Evolutionary conservation across 805 yeast species (phyloP), one percentile per base, ranked within the genome.

Genomic region (Pichia heedii): DNA sequence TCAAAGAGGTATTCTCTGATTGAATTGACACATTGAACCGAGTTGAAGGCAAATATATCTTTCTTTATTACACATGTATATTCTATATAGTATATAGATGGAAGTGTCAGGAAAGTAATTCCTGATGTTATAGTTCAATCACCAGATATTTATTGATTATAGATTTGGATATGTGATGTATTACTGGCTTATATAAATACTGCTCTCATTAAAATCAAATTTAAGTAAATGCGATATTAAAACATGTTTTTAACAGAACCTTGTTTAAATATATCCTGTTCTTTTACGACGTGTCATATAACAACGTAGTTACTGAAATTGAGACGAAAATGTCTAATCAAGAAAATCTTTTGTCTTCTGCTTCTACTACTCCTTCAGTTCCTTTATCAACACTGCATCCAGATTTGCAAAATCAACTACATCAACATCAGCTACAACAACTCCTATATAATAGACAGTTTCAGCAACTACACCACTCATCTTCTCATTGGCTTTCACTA

Each of bases 1-100:
- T 83, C 38, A 63, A 71, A 46, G 71, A 71, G 77, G 43, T 68
- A 78, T 37, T 41, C 16, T 33, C 43, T 19, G 39, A 70, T 42
- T 47, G 65, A 68, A 38, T 67, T 16, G 20, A 35, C 5, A 24
- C 35, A n/a, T 40, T n/a, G n/a, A n/a, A n/a, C n/a, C n/a, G n/a
- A n/a, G n/a, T n/a, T n/a, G n/a, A n/a, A n/a, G n/a, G n/a, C n/a
- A n/a, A n/a, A n/a, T n/a, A n/a, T n/a, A n/a, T n/a, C n/a, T n/a
- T n/a, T n/a, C n/a, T n/a, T n/a, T n/a, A n/a, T n/a, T n/a, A n/a
- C n/a, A n/a, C n/a, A n/a, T n/a, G n/a, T n/a, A n/a, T n/a, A n/a
- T n/a, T n/a, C n/a, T n/a, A n/a, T n/a, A n/a, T n/a, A n/a, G n/a
- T n/a, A n/a, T n/a, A n/a, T n/a, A n/a, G n/a, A n/a, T n/a, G n/a